Evolutionary conservation across 2,329 filamentous ascomycete species (phyloP).

Genomic region (Ophiostoma quercus): DNA sequence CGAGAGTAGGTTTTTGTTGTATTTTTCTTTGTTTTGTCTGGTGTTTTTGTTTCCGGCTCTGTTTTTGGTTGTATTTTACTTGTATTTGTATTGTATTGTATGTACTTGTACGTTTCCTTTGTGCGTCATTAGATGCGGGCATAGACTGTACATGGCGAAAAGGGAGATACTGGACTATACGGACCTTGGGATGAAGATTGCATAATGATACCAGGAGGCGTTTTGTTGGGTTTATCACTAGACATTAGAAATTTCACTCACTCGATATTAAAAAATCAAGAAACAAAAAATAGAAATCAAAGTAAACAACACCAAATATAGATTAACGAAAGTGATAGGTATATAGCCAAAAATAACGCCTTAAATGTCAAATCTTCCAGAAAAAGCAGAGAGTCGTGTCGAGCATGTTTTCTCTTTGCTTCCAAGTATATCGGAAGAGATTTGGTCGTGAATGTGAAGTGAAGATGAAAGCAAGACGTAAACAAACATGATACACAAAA

Average conservation of each 20-base stretch:
- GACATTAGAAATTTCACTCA: background rate
- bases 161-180: background rate
- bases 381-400: background rate
- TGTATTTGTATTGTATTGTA: background rate
- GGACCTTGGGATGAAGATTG: background rate
- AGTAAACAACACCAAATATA: background rate
- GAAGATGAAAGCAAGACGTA: background rate
- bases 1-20: background rate
- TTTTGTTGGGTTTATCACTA: background rate
- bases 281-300: background rate
- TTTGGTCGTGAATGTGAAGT: background rate
- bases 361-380: conserved; percentile 5
- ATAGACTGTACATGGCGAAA: background rate
- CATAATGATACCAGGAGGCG: conserved; percentile 2
- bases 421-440: background rate
- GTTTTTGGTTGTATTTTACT: background rate
- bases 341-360: conserved; percentile 8
- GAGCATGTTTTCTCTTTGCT: background rate
- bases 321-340: conserved; percentile 11
- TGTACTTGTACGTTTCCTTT: background rate
- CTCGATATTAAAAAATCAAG: no score
- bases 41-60: background rate
- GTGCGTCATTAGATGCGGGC: background rate
- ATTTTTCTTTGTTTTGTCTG: background rate
- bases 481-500: background rate